A percentile compares a stretch with the other conserved stretches of the same genome.
Conservation (phyloP, 371 early-diverging fungal species). For the Actinomucor elegans region DNA sequence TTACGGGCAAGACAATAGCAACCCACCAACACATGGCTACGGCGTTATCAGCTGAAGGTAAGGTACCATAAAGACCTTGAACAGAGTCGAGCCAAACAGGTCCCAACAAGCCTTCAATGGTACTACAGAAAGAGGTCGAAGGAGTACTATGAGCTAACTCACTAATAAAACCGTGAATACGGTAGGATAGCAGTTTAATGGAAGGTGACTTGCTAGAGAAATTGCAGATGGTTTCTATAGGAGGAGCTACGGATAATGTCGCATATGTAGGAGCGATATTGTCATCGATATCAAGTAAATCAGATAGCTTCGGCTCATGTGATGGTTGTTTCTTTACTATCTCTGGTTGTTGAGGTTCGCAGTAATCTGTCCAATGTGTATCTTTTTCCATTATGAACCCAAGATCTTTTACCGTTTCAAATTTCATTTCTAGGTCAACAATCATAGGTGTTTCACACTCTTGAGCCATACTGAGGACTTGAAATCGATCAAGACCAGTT, state of each 20-base stretch:
- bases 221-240: background rate
- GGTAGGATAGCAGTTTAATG: conserved; percentile 7
- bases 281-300: too few species aligned
- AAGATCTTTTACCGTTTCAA: conserved; percentile 4
- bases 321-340: background rate
- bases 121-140: conserved; percentile 9
- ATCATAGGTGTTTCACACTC: conserved; percentile 23
- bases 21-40: conserved; percentile 59
- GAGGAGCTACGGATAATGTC: background rate
- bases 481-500: conserved; percentile 42
- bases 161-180: conserved; percentile 23
- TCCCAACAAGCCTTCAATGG: conserved; percentile 23
- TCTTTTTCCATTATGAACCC: background rate
- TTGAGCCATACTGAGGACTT: conserved; percentile 23
- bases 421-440: conserved; percentile 20
- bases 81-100: conserved; percentile 32
- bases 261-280: background rate
- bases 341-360: background rate
- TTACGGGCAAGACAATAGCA: conserved; percentile 55
- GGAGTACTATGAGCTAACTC: conserved; percentile 24
- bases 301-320: background rate
- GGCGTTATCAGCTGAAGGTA: conserved; percentile 37
- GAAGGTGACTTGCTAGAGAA: background rate
- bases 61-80: conserved; percentile 22
- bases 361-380: conserved; percentile 5